These are phyloP conservation scores for Colletotrichum horii DNA, from an alignment of 2,329 filamentous ascomycete species.

Conservation along the genomic window DNA sequence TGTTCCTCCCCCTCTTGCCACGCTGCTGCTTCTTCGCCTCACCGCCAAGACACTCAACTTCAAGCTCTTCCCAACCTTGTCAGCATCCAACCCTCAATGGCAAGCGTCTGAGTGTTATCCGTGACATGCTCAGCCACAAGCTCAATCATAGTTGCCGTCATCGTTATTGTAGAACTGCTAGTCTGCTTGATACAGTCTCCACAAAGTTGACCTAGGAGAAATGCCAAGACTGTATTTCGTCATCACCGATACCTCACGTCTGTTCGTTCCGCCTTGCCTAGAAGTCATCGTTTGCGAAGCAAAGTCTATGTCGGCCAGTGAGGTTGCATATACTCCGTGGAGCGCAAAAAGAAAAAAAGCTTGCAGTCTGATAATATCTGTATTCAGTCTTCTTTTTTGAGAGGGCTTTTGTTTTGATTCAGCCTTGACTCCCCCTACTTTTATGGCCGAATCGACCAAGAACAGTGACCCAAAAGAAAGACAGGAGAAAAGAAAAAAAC, in stretches of 20 bases:
- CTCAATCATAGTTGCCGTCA: neutral
- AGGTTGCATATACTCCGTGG: neutral
- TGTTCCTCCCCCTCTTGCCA: neutral
- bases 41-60: neutral
- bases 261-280: neutral
- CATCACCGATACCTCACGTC: neutral
- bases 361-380: slow-evolving; percentile 2
- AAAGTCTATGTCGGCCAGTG: neutral
- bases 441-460: neutral
- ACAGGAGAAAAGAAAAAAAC: neutral
- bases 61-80: neutral
- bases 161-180: neutral
- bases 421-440: neutral
- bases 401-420: neutral
- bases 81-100: neutral
- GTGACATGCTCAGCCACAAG: neutral
- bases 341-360: neutral
- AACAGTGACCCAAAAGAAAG: neutral
- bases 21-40: neutral
- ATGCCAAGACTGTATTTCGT: neutral
- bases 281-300: neutral
- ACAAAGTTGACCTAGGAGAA: neutral
- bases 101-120: neutral
- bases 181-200: neutral
- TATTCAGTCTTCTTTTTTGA: slow-evolving; percentile 16